Percentiles rank a stretch among this genome's conserved stretches.
These are phyloP conservation scores for Akanthomyces dipterigenus DNA, from an alignment of 2,329 filamentous ascomycete species.

Conservation along the genomic window DNA sequence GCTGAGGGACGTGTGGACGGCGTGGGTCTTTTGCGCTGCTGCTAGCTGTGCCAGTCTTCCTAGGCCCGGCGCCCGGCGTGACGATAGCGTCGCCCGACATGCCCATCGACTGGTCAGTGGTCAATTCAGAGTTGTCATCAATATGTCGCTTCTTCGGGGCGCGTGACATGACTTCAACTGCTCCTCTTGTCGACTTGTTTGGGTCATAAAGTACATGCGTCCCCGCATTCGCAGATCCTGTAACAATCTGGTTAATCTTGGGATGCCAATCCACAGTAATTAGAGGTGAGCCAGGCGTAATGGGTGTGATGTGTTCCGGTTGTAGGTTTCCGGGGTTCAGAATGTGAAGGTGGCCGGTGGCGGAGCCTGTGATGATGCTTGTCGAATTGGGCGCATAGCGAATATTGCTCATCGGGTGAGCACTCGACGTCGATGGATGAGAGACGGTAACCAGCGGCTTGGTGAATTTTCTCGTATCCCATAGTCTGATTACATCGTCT, in stretches of 20 bases:
- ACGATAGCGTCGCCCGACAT: constrained; percentile 79
- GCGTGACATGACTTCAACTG: constrained; percentile 82
- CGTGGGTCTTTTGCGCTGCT: constrained; percentile 73
- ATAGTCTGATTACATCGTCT: constrained; percentile 88
- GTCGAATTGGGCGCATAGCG: constrained; percentile 79
- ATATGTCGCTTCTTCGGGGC: constrained; percentile 93
- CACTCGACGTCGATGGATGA: constrained; percentile 74
- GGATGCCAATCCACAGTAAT: constrained; percentile 87
- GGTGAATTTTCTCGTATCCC: constrained; percentile 96
- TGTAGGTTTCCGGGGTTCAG: constrained; percentile 86
- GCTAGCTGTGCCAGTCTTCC: constrained; percentile 63
- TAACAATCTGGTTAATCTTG: constrained; percentile 93
- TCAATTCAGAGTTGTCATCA: constrained; percentile 83
- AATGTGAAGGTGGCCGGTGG: constrained; percentile 80
- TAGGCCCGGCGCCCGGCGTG: constrained; percentile 56
- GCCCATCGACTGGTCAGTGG: constrained; percentile 74
- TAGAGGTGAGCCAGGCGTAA: constrained; percentile 78
- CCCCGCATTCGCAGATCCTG: constrained; percentile 84
- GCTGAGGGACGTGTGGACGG: constrained; percentile 73
- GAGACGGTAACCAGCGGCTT: constrained; percentile 72
- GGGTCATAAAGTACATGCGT: constrained; percentile 90
- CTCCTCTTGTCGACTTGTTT: constrained; percentile 71
- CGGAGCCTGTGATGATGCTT: constrained; percentile 83
- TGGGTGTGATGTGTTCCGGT: constrained; percentile 75
- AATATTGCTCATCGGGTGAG: constrained; percentile 81